Evolutionary conservation across 2,329 filamentous ascomycete species (phyloP), one percentile per base, ranked within the genome.

Genomic region (Fusarium oxysporum): DNA sequence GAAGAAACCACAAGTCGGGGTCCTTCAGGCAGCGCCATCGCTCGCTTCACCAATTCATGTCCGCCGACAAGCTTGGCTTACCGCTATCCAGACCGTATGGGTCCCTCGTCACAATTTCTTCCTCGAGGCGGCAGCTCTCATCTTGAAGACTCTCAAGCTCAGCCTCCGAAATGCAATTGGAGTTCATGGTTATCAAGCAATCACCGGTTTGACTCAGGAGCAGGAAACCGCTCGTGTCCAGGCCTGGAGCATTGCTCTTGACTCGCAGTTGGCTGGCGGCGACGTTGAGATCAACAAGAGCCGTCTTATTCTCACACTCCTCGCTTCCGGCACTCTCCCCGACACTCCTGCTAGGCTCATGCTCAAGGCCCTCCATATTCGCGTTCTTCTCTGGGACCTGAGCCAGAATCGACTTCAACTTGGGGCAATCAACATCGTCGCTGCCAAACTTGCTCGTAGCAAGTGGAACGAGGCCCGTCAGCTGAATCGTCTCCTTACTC

Each of bases 191-290:
- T 98, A 96, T 80, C 92, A 95, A 63, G 87, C 91, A 79, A 83
- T 97, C 43, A 96, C 93, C 5, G 94, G 94, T 1, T 89, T 93
- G 53, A 96, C 92, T 4, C 91, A 92, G 74, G 94, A 97, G 65
- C 92, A 97, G 80, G 96, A 98, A 81, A 90, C 89, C 57, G 95
- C 94, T 11, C 90, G 96, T 33, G 89, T 97, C 77, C 96, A 97
- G 83, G 94, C 95, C 0, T 98, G 96, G 96, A 89, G 92, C 38
- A 97, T 97, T 77, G 95, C 95, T 19, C 88, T 98, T 61, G 96
- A 98, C 81, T 95, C 96, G 32, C 96, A 98, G 81, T 87, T 98
- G 25, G 94, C 94, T 14, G 96, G 96, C 45, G 95, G 96, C 19
- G 96, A 98, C 81, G 89, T 92, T 13, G 93, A 97, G 80, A 93